A percentile compares a stretch with the other conserved stretches of the same genome.
These are phyloP conservation scores for Clonostachys chloroleuca DNA, from an alignment of 2,329 filamentous ascomycete genomes.

Conservation along the genomic window DNA sequence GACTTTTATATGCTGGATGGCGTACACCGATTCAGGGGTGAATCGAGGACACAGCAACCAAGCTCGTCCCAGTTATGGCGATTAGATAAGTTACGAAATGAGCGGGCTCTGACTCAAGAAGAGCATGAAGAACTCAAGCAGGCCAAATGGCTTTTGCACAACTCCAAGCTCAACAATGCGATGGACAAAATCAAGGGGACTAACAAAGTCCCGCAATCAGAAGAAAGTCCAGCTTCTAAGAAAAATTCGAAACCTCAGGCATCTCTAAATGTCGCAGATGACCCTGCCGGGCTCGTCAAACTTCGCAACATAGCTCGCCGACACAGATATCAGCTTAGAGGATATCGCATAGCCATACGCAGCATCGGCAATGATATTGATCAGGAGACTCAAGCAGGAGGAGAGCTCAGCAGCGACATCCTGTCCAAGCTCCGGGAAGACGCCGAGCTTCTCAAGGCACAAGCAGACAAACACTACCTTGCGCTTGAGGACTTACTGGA, in stretches of 20 bases:
- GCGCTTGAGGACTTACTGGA: neutral
- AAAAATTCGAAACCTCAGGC: too few species aligned
- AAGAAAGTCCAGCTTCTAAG: too few species aligned
- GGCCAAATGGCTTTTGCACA: constrained; percentile 1
- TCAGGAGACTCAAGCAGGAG: neutral
- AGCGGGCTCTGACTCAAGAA: neutral
- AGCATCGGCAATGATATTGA: constrained; percentile 1
- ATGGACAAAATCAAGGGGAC: constrained; percentile 6
- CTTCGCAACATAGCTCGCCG: neutral
- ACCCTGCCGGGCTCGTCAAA: too few species aligned
- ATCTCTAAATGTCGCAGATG: too few species aligned
- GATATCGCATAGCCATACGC: neutral
- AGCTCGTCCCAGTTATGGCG: constrained; percentile 21
- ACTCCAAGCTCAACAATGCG: neutral
- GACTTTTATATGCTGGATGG: constrained; percentile 22
- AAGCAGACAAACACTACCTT: neutral
- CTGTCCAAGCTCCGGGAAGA: neutral
- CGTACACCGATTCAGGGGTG: constrained; percentile 14
- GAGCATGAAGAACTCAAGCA: constrained; percentile 1
- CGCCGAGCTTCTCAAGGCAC: neutral
- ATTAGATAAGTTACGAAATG: neutral
- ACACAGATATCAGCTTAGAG: neutral
- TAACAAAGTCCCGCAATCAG: too few species aligned
- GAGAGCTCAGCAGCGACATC: neutral
- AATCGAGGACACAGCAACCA: constrained; percentile 21